Percentiles rank a stretch among this genome's conserved stretches.
phyloP scores from a whole-genome alignment of 495 filamentous ascomycete genomes.

The Aspergillus homomorphus region DNA sequence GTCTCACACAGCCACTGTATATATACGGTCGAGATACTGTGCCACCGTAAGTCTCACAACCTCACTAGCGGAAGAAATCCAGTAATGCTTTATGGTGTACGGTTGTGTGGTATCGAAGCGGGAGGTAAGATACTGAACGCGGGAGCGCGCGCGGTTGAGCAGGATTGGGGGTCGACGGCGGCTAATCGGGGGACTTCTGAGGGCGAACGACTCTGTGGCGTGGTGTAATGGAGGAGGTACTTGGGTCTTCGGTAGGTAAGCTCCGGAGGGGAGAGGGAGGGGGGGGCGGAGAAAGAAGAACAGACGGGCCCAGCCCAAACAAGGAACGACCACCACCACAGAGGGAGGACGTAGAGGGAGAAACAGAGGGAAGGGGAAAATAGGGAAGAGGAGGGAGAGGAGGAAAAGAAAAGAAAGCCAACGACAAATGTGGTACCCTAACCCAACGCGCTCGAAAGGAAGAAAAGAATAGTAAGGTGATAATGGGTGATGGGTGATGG shows the following conservation, averaged over 20 bases:
- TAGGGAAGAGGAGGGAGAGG: slow-evolving; percentile 1
- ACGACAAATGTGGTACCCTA: background rate
- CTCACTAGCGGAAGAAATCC: slow-evolving; percentile 10
- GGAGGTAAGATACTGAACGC: slow-evolving; percentile 6
- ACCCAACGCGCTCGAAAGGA: background rate
- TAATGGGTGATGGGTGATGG: background rate
- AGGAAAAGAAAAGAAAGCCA: slow-evolving; percentile 5
- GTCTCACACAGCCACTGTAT: slow-evolving; percentile 17
- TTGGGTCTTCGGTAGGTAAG: slow-evolving; percentile 3
- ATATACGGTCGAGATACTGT: slow-evolving; percentile 12
- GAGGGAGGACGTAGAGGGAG: background rate
- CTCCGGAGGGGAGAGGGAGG: slow-evolving; percentile 1
- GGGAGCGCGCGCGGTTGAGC: slow-evolving; percentile 10
- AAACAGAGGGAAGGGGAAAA: background rate
- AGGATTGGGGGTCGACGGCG: slow-evolving; percentile 12
- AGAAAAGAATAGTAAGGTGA: background rate
- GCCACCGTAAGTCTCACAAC: slow-evolving; percentile 10
- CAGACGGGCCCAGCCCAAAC: slow-evolving; percentile 3
- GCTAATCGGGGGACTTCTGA: slow-evolving; percentile 10
- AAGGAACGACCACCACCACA: slow-evolving; percentile 6
- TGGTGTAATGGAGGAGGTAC: background rate
- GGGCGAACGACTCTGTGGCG: background rate
- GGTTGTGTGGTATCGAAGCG: background rate
- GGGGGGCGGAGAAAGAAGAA: background rate
- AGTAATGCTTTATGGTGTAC: slow-evolving; percentile 6